phyloP scores from a whole-genome alignment of 495 filamentous ascomycete genomes.

The Pyrenopolyporus hunteri region DNA sequence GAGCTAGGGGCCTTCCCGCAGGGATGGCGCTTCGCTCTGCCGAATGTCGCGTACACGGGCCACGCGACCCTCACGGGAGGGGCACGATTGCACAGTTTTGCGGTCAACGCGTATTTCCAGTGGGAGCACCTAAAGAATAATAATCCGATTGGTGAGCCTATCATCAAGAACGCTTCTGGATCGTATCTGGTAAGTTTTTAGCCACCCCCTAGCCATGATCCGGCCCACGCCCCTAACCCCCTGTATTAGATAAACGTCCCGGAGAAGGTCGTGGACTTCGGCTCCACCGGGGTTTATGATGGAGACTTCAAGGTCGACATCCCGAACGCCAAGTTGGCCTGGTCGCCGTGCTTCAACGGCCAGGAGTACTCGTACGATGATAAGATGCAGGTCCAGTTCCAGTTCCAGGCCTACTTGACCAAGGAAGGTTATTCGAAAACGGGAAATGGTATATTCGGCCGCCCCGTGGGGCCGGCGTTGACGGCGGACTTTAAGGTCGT shows the following conservation, averaged over 20 bases:
- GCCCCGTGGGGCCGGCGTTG: constrained; percentile 13
- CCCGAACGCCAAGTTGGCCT: constrained; percentile 7
- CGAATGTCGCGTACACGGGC: constrained; percentile 25
- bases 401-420: constrained; percentile 32
- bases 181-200: constrained; percentile 20
- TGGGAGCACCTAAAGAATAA: constrained; percentile 35
- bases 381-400: constrained; percentile 35
- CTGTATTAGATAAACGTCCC: constrained; percentile 21
- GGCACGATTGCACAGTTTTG: constrained; percentile 24
- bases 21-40: constrained; percentile 27
- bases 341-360: constrained; percentile 33
- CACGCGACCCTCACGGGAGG: constrained; percentile 26
- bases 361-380: constrained; percentile 32
- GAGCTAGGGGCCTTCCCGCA: constrained; percentile 29
- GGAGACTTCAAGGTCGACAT: constrained; percentile 25
- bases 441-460: constrained; percentile 23
- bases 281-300: constrained; percentile 13
- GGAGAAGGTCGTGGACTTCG: constrained; percentile 17
- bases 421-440: constrained; percentile 29
- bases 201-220: background rate
- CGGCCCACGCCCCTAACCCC: background rate
- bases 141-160: constrained; percentile 2
- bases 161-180: constrained; percentile 27
- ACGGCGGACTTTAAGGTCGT: constrained; percentile 24
- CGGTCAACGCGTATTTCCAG: constrained; percentile 30